A percentile compares a stretch with the other conserved stretches of the same genome.
Conservation (phyloP, 257 asterid genomes). For the Plectranthus barbatus region DNA sequence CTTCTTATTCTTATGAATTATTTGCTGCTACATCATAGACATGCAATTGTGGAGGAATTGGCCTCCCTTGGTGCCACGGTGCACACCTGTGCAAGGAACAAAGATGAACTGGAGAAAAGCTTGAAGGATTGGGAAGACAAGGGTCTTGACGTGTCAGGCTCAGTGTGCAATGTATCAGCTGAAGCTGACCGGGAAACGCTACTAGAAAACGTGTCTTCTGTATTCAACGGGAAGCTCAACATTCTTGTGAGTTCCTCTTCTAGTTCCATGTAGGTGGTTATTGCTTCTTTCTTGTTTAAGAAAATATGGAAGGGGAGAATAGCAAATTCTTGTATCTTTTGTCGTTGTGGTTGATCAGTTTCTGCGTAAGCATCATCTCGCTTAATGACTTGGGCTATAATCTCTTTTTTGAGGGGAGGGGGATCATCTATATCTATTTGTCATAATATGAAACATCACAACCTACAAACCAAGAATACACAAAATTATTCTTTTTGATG, state of each 20-base stretch:
- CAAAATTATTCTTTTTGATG: neutral
- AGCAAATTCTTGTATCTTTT: neutral
- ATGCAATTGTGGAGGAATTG: conserved; percentile 63
- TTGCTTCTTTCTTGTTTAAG: neutral
- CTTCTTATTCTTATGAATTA: neutral
- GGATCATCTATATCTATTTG: neutral
- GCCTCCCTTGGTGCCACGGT: conserved; percentile 54
- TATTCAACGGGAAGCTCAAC: conserved; percentile 48
- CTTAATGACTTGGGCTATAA: neutral
- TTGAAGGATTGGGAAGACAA: conserved; percentile 43
- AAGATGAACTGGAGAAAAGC: conserved; percentile 40
- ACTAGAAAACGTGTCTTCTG: conserved; percentile 27
- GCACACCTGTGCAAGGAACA: conserved; percentile 51
- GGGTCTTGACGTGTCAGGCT: conserved; percentile 44
- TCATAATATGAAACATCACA: neutral
- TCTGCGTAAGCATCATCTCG: neutral
- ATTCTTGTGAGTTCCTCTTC: conserved; percentile 40
- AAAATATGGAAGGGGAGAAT: neutral
- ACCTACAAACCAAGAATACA: neutral
- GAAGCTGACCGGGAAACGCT: conserved; percentile 36
- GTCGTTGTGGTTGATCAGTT: neutral
- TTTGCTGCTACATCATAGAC: conserved; percentile 17
- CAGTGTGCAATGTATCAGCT: conserved; percentile 51
- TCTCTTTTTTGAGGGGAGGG: neutral
- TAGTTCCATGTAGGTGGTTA: neutral